These are phyloP conservation scores for Brachypodium distachyon DNA, from an alignment of 202 grass and related monocot genomes.

Conservation along the genomic window DNA sequence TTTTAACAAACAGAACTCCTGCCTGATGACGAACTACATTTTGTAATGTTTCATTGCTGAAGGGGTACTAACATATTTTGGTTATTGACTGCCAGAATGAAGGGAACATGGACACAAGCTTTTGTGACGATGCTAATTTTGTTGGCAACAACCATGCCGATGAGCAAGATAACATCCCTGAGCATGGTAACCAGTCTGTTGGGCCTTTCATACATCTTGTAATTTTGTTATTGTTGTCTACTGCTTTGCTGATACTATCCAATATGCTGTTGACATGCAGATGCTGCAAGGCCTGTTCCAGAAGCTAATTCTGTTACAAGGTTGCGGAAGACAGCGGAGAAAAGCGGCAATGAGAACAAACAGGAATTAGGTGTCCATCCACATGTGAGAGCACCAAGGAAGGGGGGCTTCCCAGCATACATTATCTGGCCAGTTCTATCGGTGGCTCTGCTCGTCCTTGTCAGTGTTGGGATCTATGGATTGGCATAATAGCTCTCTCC, in stretches of 20 bases:
- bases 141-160: background rate
- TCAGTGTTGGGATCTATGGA: constrained; percentile 36
- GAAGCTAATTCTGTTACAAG: constrained; percentile 27
- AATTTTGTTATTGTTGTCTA: background rate
- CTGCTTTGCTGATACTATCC: background rate
- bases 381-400: constrained; percentile 12
- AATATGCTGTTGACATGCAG: constrained; percentile 11
- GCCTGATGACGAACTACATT: background rate
- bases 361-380: constrained; percentile 5
- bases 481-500: background rate
- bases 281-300: constrained; percentile 7
- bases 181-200: constrained; percentile 37
- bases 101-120: constrained; percentile 16
- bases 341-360: constrained; percentile 19
- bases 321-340: constrained; percentile 26
- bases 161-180: constrained; percentile 18
- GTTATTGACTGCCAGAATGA: constrained; percentile 21
- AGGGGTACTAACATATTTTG: background rate
- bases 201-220: background rate
- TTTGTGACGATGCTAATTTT: background rate
- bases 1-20: background rate
- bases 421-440: constrained; percentile 31
- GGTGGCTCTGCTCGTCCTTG: constrained; percentile 30
- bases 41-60: background rate
- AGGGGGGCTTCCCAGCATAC: constrained; percentile 6